A percentile compares a stretch with the other conserved stretches of the same genome.
Evolutionary conservation across 2,329 filamentous ascomycete species (phyloP).

Genomic region (Orbilia javanica): DNA sequence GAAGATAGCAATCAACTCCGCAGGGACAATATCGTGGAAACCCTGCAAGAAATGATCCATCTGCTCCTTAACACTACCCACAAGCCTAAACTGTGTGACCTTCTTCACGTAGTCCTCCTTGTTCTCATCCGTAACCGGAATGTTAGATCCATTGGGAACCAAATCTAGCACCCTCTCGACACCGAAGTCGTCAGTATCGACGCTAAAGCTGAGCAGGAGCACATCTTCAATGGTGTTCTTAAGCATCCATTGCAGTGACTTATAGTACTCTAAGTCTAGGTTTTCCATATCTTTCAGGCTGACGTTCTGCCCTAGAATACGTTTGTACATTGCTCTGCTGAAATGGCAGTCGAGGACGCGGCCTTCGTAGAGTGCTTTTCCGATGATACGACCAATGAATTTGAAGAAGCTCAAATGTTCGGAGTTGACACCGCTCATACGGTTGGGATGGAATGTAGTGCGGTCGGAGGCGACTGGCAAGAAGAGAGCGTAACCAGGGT

Average conservation of each 20-base stretch:
- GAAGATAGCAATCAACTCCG: conserved; percentile 94
- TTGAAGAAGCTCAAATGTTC: conserved; percentile 99
- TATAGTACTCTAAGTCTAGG: conserved; percentile 98
- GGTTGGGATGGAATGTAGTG: conserved; percentile 98
- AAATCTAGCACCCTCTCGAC: conserved; percentile 89
- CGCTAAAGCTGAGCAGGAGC: conserved; percentile 94
- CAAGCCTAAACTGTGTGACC: conserved; percentile 92
- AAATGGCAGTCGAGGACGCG: conserved; percentile 98
- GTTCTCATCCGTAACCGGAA: conserved; percentile 95
- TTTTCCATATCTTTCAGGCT: conserved; percentile 99
- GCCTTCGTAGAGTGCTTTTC: conserved; percentile 96
- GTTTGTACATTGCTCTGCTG: conserved; percentile 97
- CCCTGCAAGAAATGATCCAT: conserved; percentile 92
- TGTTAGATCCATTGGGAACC: conserved; percentile 86
- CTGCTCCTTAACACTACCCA: conserved; percentile 92
- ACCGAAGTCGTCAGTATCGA: conserved; percentile 94
- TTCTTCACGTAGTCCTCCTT: conserved; percentile 97
- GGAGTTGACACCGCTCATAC: conserved; percentile 90
- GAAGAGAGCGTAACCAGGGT: conserved; percentile 96
- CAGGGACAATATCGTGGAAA: conserved; percentile 98
- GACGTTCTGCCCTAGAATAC: conserved; percentile 92
- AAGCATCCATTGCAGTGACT: conserved; percentile 97
- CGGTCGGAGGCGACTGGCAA: conserved; percentile 96
- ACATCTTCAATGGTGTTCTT: conserved; percentile 99
- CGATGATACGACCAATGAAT: conserved; percentile 98